Percentiles rank a stretch among this genome's conserved stretches.
These are phyloP conservation scores for Hygrocybe coccinea DNA, from an alignment of 768 basidiomycete genomes.

Conservation along the genomic window DNA sequence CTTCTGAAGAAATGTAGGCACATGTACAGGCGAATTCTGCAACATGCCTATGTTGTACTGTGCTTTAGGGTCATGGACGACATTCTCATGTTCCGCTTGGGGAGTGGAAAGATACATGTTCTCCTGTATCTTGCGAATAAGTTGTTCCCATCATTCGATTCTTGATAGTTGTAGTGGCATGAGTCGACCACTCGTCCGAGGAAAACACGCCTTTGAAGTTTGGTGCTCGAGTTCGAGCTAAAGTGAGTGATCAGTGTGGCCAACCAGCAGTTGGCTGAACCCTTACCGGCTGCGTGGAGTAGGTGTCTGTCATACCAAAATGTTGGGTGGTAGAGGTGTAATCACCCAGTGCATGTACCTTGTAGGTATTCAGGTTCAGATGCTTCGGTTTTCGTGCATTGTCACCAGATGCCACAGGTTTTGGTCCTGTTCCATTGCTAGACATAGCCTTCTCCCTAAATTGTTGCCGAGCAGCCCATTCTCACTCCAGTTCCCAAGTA, in stretches of 20 bases:
- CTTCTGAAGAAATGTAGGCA: conserved; percentile 16
- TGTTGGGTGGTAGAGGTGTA: conserved; percentile 9
- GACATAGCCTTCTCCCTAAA: not conserved
- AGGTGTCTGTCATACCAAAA: conserved; percentile 5
- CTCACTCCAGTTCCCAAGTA: not conserved
- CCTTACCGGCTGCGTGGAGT: conserved; percentile 27
- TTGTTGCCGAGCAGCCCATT: too few relatives aligned
- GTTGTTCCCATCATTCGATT: not conserved
- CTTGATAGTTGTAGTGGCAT: not conserved
- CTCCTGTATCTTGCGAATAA: not conserved
- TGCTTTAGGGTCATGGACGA: conserved; percentile 2
- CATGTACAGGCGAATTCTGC: conserved; percentile 5
- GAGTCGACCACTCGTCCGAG: conserved; percentile 19
- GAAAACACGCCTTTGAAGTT: conserved; percentile 31
- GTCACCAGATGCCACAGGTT: not conserved
- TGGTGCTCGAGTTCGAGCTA: conserved; percentile 39
- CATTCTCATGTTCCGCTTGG: not conserved
- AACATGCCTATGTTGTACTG: conserved; percentile 13
- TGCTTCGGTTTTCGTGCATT: conserved; percentile 6
- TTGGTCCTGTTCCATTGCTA: not conserved
- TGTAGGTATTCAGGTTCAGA: conserved; percentile 24
- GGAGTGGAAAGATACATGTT: not conserved
- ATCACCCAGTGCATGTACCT: conserved; percentile 28
- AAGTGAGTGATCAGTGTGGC: conserved; percentile 19
- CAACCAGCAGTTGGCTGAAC: not conserved